Conservation (phyloP, 495 filamentous ascomycete species). For the Cenococcum geophilum region DNA sequence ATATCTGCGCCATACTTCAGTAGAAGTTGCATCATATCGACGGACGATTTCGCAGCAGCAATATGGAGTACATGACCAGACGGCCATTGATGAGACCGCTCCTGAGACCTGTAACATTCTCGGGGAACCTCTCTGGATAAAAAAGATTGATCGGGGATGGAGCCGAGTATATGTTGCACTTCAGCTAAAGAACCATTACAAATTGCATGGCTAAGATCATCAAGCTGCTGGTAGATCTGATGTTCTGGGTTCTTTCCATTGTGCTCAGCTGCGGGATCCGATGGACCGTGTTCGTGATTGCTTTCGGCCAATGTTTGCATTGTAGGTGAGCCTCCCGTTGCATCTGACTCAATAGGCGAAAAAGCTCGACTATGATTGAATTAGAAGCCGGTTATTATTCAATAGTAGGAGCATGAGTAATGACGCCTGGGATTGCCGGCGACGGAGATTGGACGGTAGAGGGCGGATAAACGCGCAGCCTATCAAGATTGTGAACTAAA, state of each 20-base stretch:
- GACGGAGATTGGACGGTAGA: no score
- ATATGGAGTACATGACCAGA: neutral
- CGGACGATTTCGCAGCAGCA: neutral
- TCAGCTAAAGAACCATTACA: neutral
- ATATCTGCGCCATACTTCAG: neutral
- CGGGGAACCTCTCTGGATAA: neutral
- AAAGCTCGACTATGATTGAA: no score
- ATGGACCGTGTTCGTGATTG: neutral
- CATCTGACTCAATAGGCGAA: no score
- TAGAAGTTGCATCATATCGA: neutral
- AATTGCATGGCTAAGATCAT: neutral
- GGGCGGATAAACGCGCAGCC: no score
- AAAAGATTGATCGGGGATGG: neutral
- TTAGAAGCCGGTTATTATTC: no score
- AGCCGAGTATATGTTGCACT: neutral
- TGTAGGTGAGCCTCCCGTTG: no score
- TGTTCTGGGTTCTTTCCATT: neutral
- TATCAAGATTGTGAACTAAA: no score
- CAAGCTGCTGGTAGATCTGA: neutral
- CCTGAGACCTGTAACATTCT: neutral
- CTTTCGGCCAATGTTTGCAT: neutral
- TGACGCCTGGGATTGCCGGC: no score
- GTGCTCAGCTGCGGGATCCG: no score
- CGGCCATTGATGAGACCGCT: neutral
- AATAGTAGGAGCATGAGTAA: no score